phyloP scores from a whole-genome alignment of 1,284 basidiomycete species.

The Ceratobasidium sp. region DNA sequence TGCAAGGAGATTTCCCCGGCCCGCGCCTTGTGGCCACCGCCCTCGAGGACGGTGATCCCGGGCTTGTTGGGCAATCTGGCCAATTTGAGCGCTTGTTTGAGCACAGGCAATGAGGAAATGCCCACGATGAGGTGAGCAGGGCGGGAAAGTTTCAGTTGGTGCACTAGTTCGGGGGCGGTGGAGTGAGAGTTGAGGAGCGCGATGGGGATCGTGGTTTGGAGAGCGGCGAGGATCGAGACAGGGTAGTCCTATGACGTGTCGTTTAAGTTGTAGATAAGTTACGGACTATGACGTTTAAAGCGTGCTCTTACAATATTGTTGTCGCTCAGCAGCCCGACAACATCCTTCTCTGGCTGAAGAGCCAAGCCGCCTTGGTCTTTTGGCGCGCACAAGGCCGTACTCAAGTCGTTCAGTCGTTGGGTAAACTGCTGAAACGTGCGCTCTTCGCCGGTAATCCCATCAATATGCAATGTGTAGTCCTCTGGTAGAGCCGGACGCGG shows the following conservation, averaged over 20 bases:
- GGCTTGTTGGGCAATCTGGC: slow-evolving; percentile 60
- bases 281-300: background rate
- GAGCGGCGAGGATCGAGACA: slow-evolving; percentile 64
- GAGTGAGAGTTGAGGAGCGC: slow-evolving; percentile 70
- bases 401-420: background rate
- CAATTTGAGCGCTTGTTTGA: slow-evolving; percentile 63
- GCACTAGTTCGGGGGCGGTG: slow-evolving; percentile 72
- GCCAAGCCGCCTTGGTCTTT: slow-evolving; percentile 25
- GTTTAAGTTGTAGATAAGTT: background rate
- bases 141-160: slow-evolving; percentile 64
- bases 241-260: slow-evolving; percentile 66
- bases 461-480: slow-evolving; percentile 25
- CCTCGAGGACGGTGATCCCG: slow-evolving; percentile 66
- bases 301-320: slow-evolving; percentile 67
- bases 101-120: slow-evolving; percentile 61
- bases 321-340: slow-evolving; percentile 55
- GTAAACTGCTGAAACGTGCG: slow-evolving; percentile 11
- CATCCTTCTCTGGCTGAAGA: slow-evolving; percentile 7
- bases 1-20: slow-evolving; percentile 25
- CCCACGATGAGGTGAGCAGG: slow-evolving; percentile 71
- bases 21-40: slow-evolving; percentile 47
- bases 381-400: background rate
- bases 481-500: slow-evolving; percentile 29
- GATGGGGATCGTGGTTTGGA: slow-evolving; percentile 69
- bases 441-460: slow-evolving; percentile 32